A percentile compares a stretch with the other conserved stretches of the same genome.
Evolutionary conservation across 163 green algal species (phyloP).

Genomic region (Scenedesmus sp.): DNA sequence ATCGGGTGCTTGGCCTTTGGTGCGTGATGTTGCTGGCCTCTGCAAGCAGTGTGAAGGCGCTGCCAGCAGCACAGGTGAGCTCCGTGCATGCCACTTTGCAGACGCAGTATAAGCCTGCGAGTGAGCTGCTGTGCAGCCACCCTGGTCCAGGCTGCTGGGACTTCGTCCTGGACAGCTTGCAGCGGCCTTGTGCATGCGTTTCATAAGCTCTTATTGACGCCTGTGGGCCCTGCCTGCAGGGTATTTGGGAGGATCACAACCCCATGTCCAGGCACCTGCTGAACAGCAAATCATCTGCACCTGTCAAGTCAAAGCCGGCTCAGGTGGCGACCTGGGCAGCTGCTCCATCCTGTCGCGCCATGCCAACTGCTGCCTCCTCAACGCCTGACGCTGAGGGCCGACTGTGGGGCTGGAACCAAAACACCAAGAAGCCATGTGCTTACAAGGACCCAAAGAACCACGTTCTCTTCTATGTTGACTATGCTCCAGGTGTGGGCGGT

Average conservation of each 20-base stretch:
- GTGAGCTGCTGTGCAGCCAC: not conserved
- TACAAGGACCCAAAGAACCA: constrained; percentile 8
- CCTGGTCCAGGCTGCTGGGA: not conserved
- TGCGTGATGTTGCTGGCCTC: not conserved
- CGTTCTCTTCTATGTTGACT: constrained; percentile 15
- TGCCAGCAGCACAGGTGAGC: not conserved
- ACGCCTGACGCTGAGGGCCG: not conserved
- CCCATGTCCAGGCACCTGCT: constrained; percentile 8
- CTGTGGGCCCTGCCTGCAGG: not conserved
- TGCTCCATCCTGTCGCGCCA: not conserved
- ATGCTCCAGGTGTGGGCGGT: not conserved
- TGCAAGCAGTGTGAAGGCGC: not conserved
- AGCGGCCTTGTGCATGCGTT: not conserved
- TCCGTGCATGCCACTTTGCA: not conserved
- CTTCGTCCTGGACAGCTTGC: not conserved
- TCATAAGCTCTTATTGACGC: not conserved
- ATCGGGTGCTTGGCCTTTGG: not conserved
- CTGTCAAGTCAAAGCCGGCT: not conserved
- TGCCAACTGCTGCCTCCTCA: not conserved
- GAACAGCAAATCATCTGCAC: not conserved
- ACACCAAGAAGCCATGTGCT: not conserved
- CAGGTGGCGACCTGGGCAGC: not conserved
- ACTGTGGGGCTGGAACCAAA: constrained; percentile 27
- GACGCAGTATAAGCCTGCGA: not conserved
- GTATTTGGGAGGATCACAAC: not conserved